These are phyloP conservation scores for Pichia kudriavzevii DNA, from an alignment of 1,139 yeast genomes.

Conservation along the genomic window DNA sequence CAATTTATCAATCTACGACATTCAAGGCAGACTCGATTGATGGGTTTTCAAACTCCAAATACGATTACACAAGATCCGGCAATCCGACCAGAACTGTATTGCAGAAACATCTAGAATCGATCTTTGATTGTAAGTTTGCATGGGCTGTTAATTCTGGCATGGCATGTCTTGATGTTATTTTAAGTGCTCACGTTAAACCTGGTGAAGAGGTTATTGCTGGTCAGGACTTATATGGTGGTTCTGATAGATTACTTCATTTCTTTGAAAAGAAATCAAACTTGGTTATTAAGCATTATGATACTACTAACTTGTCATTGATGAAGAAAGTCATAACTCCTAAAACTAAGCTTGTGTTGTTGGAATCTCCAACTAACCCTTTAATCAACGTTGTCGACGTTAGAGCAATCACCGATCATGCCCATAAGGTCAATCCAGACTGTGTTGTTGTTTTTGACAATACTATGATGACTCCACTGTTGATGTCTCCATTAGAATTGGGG, in stretches of 20 bases:
- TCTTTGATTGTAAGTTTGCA: slow-evolving; percentile 67
- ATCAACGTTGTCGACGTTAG: slow-evolving; percentile 80
- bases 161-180: slow-evolving; percentile 85
- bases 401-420: slow-evolving; percentile 58
- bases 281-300: slow-evolving; percentile 70
- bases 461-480: slow-evolving; percentile 86
- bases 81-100: slow-evolving; percentile 83
- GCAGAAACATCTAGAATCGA: slow-evolving; percentile 67
- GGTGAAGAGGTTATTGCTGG: slow-evolving; percentile 89
- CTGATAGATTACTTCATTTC: slow-evolving; percentile 76
- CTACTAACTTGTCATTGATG: slow-evolving; percentile 61
- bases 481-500: slow-evolving; percentile 79
- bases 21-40: slow-evolving; percentile 73
- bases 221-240: slow-evolving; percentile 89
- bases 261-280: slow-evolving; percentile 61
- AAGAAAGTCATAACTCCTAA: slow-evolving; percentile 42
- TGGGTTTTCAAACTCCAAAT: slow-evolving; percentile 59
- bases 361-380: slow-evolving; percentile 87
- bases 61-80: slow-evolving; percentile 91
- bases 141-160: slow-evolving; percentile 86
- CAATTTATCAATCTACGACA: slow-evolving; percentile 88
- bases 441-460: slow-evolving; percentile 87
- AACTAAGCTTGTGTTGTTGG: slow-evolving; percentile 73
- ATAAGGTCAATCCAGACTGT: slow-evolving; percentile 56
- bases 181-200: slow-evolving; percentile 54